These are phyloP conservation scores for Rubus parviflorus DNA, from an alignment of 306 rosid genomes.

Conservation along the genomic window DNA sequence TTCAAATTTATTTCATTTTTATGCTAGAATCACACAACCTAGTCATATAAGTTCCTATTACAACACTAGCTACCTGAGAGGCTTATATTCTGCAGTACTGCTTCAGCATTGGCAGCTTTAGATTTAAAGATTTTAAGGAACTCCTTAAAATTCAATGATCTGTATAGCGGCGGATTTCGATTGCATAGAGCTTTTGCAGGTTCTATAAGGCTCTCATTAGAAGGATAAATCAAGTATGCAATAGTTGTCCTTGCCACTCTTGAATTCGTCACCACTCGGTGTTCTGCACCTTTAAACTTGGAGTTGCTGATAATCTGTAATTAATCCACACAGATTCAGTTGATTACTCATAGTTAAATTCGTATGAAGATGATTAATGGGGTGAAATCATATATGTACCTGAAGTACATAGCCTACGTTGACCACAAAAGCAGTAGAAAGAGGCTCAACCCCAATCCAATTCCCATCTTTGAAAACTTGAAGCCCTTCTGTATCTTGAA, in stretches of 20 bases:
- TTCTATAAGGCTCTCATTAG: slow-evolving; percentile 41
- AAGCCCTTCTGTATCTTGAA: slow-evolving; percentile 64
- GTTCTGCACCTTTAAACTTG: slow-evolving; percentile 58
- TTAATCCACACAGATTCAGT: background rate
- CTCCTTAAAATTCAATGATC: slow-evolving; percentile 43
- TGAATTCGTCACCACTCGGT: slow-evolving; percentile 64
- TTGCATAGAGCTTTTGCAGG: slow-evolving; percentile 49
- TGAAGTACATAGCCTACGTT: slow-evolving; percentile 42
- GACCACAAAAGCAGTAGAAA: slow-evolving; percentile 36
- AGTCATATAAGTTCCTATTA: background rate
- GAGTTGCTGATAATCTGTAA: slow-evolving; percentile 61
- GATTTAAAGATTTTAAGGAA: slow-evolving; percentile 36
- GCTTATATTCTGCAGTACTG: slow-evolving; percentile 18
- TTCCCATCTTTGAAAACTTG: slow-evolving; percentile 41
- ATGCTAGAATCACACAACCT: background rate
- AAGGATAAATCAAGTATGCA: slow-evolving; percentile 58
- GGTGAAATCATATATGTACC: slow-evolving; percentile 12
- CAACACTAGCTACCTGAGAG: background rate
- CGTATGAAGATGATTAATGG: background rate
- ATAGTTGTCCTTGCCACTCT: slow-evolving; percentile 44
- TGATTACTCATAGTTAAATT: background rate
- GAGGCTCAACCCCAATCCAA: slow-evolving; percentile 45
- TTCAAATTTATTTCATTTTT: background rate
- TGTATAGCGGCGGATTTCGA: slow-evolving; percentile 35
- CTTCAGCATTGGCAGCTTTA: slow-evolving; percentile 37